These are phyloP conservation scores for Microsporum audouinii DNA, from an alignment of 2,329 filamentous ascomycete species.

Conservation along the genomic window DNA sequence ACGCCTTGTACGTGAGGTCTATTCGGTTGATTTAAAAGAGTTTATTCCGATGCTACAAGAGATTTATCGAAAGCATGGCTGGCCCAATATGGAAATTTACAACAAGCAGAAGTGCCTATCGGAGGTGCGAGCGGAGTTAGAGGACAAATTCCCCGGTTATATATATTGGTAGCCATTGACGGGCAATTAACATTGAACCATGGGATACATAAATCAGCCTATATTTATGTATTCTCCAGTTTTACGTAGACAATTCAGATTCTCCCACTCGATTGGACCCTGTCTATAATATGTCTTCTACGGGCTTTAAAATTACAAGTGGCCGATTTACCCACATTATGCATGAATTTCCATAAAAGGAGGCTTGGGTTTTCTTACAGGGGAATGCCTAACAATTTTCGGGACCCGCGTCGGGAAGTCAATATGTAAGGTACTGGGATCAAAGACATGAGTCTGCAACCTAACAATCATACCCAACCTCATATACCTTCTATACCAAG, in stretches of 20 bases:
- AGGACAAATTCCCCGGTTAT: too few species aligned
- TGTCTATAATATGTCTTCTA: not conserved
- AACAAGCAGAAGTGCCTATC: too few species aligned
- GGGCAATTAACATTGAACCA: too few species aligned
- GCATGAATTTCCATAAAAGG: not conserved
- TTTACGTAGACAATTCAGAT: not conserved
- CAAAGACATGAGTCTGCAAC: not conserved
- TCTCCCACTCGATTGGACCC: not conserved
- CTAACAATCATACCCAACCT: not conserved
- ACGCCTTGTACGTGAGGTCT: too few species aligned
- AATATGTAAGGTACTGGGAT: not conserved
- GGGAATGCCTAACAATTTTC: not conserved
- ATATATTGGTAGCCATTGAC: too few species aligned
- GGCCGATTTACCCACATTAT: not conserved
- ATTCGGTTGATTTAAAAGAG: too few species aligned
- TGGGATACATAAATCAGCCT: not conserved
- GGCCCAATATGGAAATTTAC: too few species aligned
- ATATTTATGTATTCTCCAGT: too few species aligned
- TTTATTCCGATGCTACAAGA: too few species aligned
- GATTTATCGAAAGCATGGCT: too few species aligned
- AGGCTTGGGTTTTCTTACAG: not conserved
- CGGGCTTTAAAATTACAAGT: not conserved
- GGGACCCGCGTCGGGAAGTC: not conserved
- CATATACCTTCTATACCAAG: not conserved
- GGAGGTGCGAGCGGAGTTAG: too few species aligned